phyloP scores from a whole-genome alignment of 176 grass and related monocot genomes.

The Pontederia crassipes region DNA sequence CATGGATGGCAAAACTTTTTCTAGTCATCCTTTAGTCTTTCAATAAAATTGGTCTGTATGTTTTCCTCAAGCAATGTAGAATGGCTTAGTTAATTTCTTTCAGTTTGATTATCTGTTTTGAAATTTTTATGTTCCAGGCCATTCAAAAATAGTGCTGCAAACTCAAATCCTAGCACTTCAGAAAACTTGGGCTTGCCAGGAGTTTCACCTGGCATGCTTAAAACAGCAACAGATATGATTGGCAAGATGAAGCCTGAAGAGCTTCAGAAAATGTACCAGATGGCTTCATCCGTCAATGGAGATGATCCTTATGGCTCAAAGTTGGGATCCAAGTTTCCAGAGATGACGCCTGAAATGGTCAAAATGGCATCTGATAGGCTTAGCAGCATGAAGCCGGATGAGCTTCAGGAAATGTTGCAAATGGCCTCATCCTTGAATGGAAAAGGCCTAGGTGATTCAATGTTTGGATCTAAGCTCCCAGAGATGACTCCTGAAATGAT shows the following conservation, averaged over 20 bases:
- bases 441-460: conserved; percentile 33
- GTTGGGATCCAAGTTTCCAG: no score
- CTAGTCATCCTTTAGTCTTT: no score
- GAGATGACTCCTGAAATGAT: conserved; percentile 89
- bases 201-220: conserved; percentile 3
- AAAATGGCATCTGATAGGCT: conserved; percentile 77
- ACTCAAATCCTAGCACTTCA: conserved; percentile 28
- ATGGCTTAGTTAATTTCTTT: background rate
- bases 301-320: no score
- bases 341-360: conserved; percentile 64
- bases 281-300: conserved; percentile 11
- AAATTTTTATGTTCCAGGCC: conserved; percentile 31
- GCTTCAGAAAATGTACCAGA: no score
- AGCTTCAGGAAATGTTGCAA: conserved; percentile 87
- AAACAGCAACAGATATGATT: no score
- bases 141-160: conserved; percentile 52
- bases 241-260: no score
- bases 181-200: conserved; percentile 50
- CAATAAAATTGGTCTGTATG: background rate
- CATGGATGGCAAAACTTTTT: no score
- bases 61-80: background rate
- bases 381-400: conserved; percentile 77
- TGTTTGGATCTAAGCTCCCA: conserved; percentile 56
- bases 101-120: conserved; percentile 5
- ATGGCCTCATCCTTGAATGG: conserved; percentile 62